These are phyloP conservation scores for Globisporangium canariense DNA, from an alignment of 352 stramenopile genomes.

Conservation along the genomic window DNA sequence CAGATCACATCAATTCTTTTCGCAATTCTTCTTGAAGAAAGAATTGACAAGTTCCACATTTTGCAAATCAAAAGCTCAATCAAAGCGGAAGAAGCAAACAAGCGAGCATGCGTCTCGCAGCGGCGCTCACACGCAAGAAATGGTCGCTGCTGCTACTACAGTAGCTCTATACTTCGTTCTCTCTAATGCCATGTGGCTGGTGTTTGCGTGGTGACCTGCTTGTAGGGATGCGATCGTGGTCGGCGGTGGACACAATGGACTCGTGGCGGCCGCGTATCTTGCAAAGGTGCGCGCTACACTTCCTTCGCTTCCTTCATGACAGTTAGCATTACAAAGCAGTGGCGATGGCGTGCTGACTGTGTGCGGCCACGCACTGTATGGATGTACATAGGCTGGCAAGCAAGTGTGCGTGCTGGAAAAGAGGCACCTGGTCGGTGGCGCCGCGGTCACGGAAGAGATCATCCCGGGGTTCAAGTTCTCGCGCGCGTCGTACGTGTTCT, in stretches of 20 bases:
- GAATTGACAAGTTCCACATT: neutral
- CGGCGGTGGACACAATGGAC: constrained; percentile 87
- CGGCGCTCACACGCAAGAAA: constrained; percentile 32
- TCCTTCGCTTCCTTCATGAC: neutral
- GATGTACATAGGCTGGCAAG: constrained; percentile 54
- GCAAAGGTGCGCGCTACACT: constrained; percentile 46
- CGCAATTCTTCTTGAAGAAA: neutral
- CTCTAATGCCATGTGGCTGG: neutral
- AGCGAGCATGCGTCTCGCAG: constrained; percentile 14
- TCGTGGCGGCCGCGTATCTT: constrained; percentile 87
- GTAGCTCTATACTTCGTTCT: neutral
- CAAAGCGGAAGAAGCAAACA: constrained; percentile 4
- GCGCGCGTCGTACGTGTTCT: constrained; percentile 89
- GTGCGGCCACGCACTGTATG: neutral
- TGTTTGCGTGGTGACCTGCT: neutral
- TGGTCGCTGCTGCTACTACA: constrained; percentile 20
- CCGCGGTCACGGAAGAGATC: constrained; percentile 90
- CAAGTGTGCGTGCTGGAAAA: constrained; percentile 88
- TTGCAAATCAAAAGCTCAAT: neutral
- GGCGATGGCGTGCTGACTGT: neutral
- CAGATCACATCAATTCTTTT: neutral
- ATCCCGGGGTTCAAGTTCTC: constrained; percentile 90
- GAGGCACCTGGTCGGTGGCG: constrained; percentile 81
- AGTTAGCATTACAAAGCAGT: neutral
- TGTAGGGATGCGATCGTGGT: constrained; percentile 86